Percentiles rank a stretch among this genome's conserved stretches.
phyloP scores from a whole-genome alignment of 2,329 filamentous ascomycete genomes.

The Gaeumannomyces tritici region DNA sequence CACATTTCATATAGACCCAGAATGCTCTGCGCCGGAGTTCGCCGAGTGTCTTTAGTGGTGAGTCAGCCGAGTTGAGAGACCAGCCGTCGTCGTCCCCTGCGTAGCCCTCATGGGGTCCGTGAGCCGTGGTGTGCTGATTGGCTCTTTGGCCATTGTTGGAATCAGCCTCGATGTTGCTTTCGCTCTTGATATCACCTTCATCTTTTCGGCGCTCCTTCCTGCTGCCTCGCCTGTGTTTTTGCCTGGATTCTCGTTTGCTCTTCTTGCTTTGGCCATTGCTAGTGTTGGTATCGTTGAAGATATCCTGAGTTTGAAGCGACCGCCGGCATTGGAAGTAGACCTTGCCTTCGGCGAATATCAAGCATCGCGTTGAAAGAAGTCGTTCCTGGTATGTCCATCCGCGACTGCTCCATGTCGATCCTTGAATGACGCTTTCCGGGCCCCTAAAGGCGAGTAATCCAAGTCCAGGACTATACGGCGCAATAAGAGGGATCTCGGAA shows the following conservation, averaged over 20 bases:
- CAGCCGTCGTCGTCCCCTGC: slow-evolving; percentile 7
- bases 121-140: no score
- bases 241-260: no score
- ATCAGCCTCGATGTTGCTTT: no score
- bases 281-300: slow-evolving; percentile 15
- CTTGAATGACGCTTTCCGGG: slow-evolving; percentile 11
- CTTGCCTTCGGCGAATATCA: slow-evolving; percentile 22
- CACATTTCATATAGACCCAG: slow-evolving; percentile 20
- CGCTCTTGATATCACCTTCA: no score
- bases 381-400: slow-evolving; percentile 30
- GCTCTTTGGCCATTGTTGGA: no score
- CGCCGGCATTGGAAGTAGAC: slow-evolving; percentile 21
- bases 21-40: slow-evolving; percentile 16
- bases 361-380: slow-evolving; percentile 22
- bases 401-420: slow-evolving; percentile 22
- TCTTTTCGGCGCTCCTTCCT: no score
- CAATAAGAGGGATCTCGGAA: slow-evolving; percentile 5
- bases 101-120: no score
- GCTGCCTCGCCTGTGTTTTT: no score
- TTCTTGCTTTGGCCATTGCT: no score
- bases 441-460: slow-evolving; percentile 13
- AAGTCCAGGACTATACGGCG: slow-evolving; percentile 6
- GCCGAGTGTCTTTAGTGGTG: slow-evolving; percentile 16
- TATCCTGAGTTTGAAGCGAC: slow-evolving; percentile 17
- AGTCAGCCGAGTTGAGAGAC: slow-evolving; percentile 19